A percentile compares a stretch with the other conserved stretches of the same genome.
phyloP scores from a whole-genome alignment of 371 early-diverging fungal species.

The Mortierella sp. region DNA sequence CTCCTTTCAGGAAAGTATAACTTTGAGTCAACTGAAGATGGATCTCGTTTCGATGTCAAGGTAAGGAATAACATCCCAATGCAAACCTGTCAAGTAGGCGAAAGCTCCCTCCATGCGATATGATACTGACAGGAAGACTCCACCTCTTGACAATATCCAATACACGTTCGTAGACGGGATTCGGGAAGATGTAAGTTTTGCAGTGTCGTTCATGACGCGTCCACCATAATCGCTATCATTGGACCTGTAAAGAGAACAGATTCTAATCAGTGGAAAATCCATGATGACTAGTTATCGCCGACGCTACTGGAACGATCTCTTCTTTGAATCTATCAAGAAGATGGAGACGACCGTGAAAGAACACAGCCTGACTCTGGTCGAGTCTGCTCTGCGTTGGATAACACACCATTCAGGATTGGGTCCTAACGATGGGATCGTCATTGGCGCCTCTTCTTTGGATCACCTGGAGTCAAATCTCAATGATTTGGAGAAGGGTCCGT shows the following conservation, averaged over 20 bases:
- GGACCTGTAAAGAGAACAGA: no score
- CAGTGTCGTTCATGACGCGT: not conserved
- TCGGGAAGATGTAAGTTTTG: slow-evolving; percentile 54
- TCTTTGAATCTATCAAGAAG: slow-evolving; percentile 59
- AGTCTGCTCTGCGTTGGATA: slow-evolving; percentile 70
- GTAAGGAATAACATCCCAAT: not conserved
- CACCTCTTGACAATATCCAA: no score
- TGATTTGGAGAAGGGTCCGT: slow-evolving; percentile 60
- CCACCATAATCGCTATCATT: not conserved
- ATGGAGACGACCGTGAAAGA: slow-evolving; percentile 52
- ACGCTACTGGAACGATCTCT: slow-evolving; percentile 66
- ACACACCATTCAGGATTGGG: slow-evolving; percentile 67
- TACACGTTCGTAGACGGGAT: slow-evolving; percentile 18
- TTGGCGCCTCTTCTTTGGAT: slow-evolving; percentile 64
- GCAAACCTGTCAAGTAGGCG: not conserved
- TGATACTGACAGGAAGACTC: no score
- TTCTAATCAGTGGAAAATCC: no score
- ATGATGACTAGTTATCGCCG: slow-evolving; percentile 54
- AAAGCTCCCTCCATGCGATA: not conserved
- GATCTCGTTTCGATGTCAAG: slow-evolving; percentile 40
- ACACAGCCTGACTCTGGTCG: slow-evolving; percentile 55
- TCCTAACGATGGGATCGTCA: slow-evolving; percentile 58
- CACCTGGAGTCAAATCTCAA: slow-evolving; percentile 61
- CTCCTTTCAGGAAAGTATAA: slow-evolving; percentile 57
- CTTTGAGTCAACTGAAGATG: slow-evolving; percentile 30